Conservation (phyloP, 2,329 filamentous ascomycete genomes). For the Ceratocystiopsis sp. region DNA sequence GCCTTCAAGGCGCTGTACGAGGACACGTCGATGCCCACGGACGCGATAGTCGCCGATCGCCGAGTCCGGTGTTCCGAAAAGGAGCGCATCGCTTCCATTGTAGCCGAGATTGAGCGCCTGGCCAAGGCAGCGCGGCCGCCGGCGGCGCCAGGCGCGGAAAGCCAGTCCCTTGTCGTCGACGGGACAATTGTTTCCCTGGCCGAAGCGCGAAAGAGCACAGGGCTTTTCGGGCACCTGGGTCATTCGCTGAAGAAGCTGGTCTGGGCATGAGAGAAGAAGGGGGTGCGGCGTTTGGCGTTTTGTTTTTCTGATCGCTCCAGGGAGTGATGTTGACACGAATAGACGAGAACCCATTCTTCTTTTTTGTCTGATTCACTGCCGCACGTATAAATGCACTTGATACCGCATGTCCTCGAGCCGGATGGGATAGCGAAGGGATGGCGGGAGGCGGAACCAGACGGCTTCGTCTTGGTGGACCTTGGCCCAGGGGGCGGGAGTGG, state of each 20-base stretch:
- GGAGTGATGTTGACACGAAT: background rate
- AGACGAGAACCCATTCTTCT: no score
- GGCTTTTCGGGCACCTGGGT: conserved; percentile 69
- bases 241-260: conserved; percentile 89
- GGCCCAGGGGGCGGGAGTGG: conserved; percentile 40
- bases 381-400: conserved; percentile 68
- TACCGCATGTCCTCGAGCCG: conserved; percentile 88
- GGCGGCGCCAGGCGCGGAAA: conserved; percentile 13
- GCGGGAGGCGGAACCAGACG: conserved; percentile 64
- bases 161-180: conserved; percentile 32
- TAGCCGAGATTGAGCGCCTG: conserved; percentile 58
- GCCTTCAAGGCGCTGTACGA: conserved; percentile 38
- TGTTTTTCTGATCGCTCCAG: background rate
- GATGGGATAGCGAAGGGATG: conserved; percentile 59
- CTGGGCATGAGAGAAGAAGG: conserved; percentile 37
- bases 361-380: background rate
- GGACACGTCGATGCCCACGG: conserved; percentile 25
- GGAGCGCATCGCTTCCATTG: conserved; percentile 46
- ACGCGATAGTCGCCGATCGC: conserved; percentile 28
- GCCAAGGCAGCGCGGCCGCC: conserved; percentile 15
- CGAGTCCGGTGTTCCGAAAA: conserved; percentile 22
- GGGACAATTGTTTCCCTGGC: conserved; percentile 66
- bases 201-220: conserved; percentile 76
- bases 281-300: background rate
- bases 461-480: conserved; percentile 62